Base-by-base conservation (phyloP, 2,329 filamentous ascomycete species). In the Diaporthe capsici region DNA sequence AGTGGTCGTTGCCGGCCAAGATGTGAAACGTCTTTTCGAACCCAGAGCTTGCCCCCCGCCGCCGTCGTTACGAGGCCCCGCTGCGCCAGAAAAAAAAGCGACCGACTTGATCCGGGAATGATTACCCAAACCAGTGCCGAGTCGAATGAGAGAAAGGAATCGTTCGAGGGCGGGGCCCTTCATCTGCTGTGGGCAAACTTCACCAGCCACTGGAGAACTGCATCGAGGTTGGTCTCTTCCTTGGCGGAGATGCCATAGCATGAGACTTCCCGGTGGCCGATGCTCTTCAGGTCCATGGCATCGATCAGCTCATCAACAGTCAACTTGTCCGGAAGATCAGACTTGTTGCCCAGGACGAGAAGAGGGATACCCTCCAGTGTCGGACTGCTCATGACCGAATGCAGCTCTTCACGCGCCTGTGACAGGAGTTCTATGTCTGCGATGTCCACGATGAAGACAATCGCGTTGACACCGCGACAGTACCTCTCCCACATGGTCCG, bases 401-500 rank as follows among this genome's bases (percentile, higher is more conserved):
- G 97, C 75, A 99, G 92, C 85, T 98, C 97, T 80, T 98, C 95
- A 81, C 94, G 94, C 71, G 97, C 97, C 77, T 95, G 91, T 12
- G 95, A 93, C 76, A 98, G 89, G 75, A 95, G 91, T 72, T 92
- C 91, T 78, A 90, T 89, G 85, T 99, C 97, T 80, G 96, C 95
- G 79, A 97, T 97, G 84, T 99, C 97, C 82, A 98, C 96, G 84
- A 99, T 98, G 86, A 98, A 99, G 79, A 99, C 94, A 80, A 99
- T 98, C 80, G 96, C 96, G 86, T 98, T 98, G 80, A 98, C 97
- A 71, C 95, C 97, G 78, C 96, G 95, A 86, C 97, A 98, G 85
- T 99, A 99, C 82, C 97, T 91, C 88, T 99, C 97, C 97, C 97
- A 99, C 97, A 99, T 99, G 80, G 95, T 94, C 82, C 97, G 94